Evolutionary conservation across 129 eudicot genomes (phyloP), one percentile per base, ranked within the genome.

Genomic region (Glebionis coronaria): DNA sequence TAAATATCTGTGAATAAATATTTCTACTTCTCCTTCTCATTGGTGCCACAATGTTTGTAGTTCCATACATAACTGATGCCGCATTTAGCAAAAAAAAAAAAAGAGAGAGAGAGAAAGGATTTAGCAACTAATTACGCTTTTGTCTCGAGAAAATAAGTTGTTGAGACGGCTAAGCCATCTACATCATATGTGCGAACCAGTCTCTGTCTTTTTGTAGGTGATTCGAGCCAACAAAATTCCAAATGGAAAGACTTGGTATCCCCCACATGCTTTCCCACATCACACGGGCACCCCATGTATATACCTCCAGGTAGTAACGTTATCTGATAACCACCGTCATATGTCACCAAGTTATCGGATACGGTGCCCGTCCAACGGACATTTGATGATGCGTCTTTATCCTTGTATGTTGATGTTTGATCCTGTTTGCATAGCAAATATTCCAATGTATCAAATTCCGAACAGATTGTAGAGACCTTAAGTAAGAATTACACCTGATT

Each of bases 141-240:
- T 62, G 90, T 84, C 73, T 93, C 98, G 2, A 79, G 64, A 68
- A 82, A 80, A 65, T 93, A 93, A 50, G 97, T 93, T 0, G 98
- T 74, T 11, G 98, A 93, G 15, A 93, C 97, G 3, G 87, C 97
- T 55, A 88, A 72, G 57, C 98, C 98, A 53, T 93, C 96, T 2
- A 78, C 77, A 59, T 93, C 98, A 10, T 78, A 93, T 12, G 98
- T 93, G 60, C 97, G 97, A 16, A 93, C 86, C 67, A 93, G 68
- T 79, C 98, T 86, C 75, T 89, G 96, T 69, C 98, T 86, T 82
- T 81, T 88, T 25, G 76, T 78, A 3, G 86, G 84, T 54, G 97
- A 88, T 69, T 93, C 97, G 19, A 80, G 70, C 98, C 98, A 93
- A 81, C 98, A 93, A 31, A 93, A 81, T 68, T 93, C 98, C 63